Evolutionary conservation across 2,329 filamentous ascomycete species (phyloP).

Genomic region (Aspergillus nomiae): DNA sequence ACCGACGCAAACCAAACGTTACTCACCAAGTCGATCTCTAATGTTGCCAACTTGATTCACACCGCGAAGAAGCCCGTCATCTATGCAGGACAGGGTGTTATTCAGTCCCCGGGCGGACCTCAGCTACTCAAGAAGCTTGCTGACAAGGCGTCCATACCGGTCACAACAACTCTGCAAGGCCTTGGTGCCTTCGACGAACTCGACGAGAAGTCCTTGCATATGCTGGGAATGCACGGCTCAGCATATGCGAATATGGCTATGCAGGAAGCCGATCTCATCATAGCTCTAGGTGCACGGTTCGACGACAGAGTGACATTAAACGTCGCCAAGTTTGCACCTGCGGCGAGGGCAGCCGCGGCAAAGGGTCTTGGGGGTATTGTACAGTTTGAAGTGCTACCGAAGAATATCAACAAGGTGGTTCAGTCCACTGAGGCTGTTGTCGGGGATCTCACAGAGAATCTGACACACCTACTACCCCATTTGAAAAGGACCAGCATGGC

Average conservation of each 20-base stretch:
- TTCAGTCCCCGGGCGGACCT: constrained; percentile 72
- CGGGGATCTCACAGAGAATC: constrained; percentile 80
- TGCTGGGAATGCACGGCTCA: constrained; percentile 95
- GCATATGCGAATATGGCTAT: constrained; percentile 96
- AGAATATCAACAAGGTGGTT: constrained; percentile 98
- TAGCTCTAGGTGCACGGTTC: constrained; percentile 86
- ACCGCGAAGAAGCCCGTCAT: constrained; percentile 86
- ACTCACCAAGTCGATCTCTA: constrained; percentile 55
- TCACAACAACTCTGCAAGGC: constrained; percentile 89
- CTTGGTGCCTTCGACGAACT: constrained; percentile 87
- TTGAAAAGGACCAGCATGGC: constrained; percentile 59
- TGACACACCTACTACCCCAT: constrained; percentile 69
- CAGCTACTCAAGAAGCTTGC: constrained; percentile 74
- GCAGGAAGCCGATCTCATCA: constrained; percentile 90
- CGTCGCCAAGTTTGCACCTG: constrained; percentile 80
- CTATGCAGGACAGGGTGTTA: constrained; percentile 84
- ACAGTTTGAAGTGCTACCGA: constrained; percentile 94
- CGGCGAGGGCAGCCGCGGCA: constrained; percentile 61
- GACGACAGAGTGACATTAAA: constrained; percentile 86
- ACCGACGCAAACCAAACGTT: constrained; percentile 34
- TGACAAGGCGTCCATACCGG: constrained; percentile 83
- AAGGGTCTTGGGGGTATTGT: constrained; percentile 87
- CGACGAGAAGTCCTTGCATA: constrained; percentile 87
- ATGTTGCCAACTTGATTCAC: constrained; percentile 79
- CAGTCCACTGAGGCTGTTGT: constrained; percentile 90